Evolutionary conservation across 345 rosid species (phyloP).

Genomic region (Salix koriyanagi): DNA sequence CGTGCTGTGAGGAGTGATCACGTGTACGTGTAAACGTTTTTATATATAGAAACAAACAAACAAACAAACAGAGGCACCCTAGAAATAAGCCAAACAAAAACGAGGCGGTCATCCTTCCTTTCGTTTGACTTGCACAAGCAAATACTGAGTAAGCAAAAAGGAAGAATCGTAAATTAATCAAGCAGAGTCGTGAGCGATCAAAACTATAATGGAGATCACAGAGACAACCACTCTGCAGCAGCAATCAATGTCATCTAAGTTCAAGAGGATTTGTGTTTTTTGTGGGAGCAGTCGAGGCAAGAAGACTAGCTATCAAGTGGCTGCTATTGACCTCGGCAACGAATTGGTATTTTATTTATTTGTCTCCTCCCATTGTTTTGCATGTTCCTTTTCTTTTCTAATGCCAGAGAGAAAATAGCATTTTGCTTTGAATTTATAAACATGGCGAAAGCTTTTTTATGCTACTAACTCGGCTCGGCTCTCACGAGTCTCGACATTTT

Average conservation of each 20-base stretch:
- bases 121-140: background rate
- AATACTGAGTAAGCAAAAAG: background rate
- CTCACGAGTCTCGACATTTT: conserved; percentile 12
- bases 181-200: background rate
- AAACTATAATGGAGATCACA: conserved; percentile 27
- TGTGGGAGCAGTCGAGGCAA: conserved; percentile 94
- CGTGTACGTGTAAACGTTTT: conserved; percentile 48
- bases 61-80: conserved; percentile 22
- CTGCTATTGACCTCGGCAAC: conserved; percentile 75
- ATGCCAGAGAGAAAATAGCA: background rate
- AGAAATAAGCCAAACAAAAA: background rate
- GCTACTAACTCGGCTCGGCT: conserved; percentile 12
- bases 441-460: background rate
- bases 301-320: conserved; percentile 64
- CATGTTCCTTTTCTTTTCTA: background rate
- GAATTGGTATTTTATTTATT: conserved; percentile 52
- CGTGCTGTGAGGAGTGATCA: conserved; percentile 49
- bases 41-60: conserved; percentile 29
- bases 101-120: background rate
- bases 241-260: conserved; percentile 28
- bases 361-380: background rate
- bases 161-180: background rate
- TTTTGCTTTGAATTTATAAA: too few species aligned
- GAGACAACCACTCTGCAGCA: conserved; percentile 21
- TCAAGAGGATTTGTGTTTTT: conserved; percentile 88